Percentiles rank a stretch among this genome's conserved stretches.
phyloP scores from a whole-genome alignment of 2,329 filamentous ascomycete genomes.

The Aaosphaeria pasadenensis region DNA sequence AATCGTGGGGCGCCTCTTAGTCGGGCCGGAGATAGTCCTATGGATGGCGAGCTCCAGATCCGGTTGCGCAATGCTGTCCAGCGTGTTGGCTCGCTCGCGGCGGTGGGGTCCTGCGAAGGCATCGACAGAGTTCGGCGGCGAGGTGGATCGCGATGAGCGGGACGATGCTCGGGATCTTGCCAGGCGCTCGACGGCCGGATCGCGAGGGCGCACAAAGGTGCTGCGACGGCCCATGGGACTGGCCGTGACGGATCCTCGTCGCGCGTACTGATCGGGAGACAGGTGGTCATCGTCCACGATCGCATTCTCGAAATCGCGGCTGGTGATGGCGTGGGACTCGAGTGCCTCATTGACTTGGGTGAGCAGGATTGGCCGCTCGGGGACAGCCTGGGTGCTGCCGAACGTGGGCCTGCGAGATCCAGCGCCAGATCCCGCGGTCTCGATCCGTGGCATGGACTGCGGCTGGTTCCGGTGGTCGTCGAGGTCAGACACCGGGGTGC shows the following conservation, averaged over 20 bases:
- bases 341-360: constrained; percentile 45
- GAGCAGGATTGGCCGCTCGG: constrained; percentile 43
- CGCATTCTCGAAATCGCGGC: constrained; percentile 85
- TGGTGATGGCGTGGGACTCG: constrained; percentile 39
- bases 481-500: constrained; percentile 73
- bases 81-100: constrained; percentile 69
- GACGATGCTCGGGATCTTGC: constrained; percentile 48
- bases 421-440: constrained; percentile 49
- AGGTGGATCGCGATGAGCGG: constrained; percentile 64
- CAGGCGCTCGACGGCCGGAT: constrained; percentile 29
- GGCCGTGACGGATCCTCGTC: constrained; percentile 46
- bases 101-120: constrained; percentile 90
- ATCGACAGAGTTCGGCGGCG: constrained; percentile 95
- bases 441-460: constrained; percentile 57
- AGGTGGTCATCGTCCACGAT: constrained; percentile 69
- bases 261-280: constrained; percentile 41
- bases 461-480: constrained; percentile 80
- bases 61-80: constrained; percentile 56
- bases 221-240: constrained; percentile 41
- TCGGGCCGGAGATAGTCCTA: constrained; percentile 68
- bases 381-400: constrained; percentile 57
- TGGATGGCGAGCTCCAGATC: constrained; percentile 60
- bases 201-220: constrained; percentile 42
- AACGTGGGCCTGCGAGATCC: constrained; percentile 66
- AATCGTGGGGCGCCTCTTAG: constrained; percentile 59